phyloP scores from a whole-genome alignment of 1,139 yeast genomes.

The Pichia sp. region DNA sequence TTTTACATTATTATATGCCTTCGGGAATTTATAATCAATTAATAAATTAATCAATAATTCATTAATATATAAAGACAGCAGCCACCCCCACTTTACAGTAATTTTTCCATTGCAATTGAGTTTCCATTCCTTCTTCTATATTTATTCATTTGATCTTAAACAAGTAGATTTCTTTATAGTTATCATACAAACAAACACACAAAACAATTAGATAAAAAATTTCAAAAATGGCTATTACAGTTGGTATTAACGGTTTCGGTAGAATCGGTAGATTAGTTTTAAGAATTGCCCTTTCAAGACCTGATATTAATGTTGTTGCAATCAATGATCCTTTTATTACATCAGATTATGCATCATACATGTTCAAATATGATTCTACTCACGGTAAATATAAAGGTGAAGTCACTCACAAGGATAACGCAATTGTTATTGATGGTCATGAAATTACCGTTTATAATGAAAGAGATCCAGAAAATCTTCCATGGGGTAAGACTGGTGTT shows the following conservation, averaged over 20 bases:
- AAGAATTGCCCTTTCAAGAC: conserved; percentile 68
- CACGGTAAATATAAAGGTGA: conserved; percentile 74
- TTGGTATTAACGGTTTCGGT: conserved; percentile 90
- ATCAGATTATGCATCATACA: conserved; percentile 78
- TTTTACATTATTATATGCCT: no score
- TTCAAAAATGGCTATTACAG: conserved; percentile 39
- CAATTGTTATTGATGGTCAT: conserved; percentile 61
- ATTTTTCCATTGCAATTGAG: no score
- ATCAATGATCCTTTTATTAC: conserved; percentile 82
- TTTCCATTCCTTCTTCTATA: no score
- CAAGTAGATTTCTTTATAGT: no score
- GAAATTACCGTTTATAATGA: conserved; percentile 68
- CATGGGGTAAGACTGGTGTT: conserved; percentile 76
- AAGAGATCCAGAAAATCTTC: conserved; percentile 74
- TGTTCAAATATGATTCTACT: conserved; percentile 86
- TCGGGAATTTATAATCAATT: no score
- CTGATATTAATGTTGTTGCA: conserved; percentile 69
- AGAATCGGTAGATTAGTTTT: conserved; percentile 80
- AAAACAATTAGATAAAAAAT: no score
- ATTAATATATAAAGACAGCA: no score
- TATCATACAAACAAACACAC: conserved; percentile 8
- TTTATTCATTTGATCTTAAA: no score
- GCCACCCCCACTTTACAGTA: no score
- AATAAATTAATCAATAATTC: no score
- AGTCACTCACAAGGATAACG: conserved; percentile 52